These are phyloP conservation scores for Pleurotus platypus DNA, from an alignment of 768 basidiomycete species.

Conservation along the genomic window DNA sequence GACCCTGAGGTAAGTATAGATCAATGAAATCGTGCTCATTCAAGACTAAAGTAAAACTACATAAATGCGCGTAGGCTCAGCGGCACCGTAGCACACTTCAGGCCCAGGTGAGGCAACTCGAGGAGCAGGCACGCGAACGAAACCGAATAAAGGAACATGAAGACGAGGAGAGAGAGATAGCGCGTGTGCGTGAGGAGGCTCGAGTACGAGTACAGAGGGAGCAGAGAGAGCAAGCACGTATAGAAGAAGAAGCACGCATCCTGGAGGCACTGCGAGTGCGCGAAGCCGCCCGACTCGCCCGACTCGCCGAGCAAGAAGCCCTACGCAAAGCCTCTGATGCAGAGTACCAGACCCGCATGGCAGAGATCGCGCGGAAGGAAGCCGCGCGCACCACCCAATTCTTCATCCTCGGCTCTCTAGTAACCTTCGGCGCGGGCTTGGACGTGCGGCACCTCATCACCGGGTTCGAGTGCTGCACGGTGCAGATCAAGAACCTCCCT, in stretches of 20 bases:
- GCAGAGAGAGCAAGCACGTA: background rate
- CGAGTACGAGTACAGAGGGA: too few relatives aligned
- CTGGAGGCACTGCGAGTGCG: too few relatives aligned
- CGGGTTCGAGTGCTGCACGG: constrained; percentile 49
- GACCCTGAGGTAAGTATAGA: constrained; percentile 8
- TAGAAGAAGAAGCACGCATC: background rate
- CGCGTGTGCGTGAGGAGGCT: too few relatives aligned
- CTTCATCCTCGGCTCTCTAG: constrained; percentile 42
- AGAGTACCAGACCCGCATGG: constrained; percentile 14
- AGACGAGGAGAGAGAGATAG: too few relatives aligned
- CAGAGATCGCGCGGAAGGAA: constrained; percentile 27
- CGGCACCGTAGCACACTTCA: too few relatives aligned
- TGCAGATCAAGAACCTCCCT: constrained; percentile 45
- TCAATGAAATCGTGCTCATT: too few relatives aligned
- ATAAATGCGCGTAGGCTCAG: too few relatives aligned
- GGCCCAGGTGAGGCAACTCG: too few relatives aligned
- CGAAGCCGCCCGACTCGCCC: constrained; percentile 3
- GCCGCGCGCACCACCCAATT: constrained; percentile 38
- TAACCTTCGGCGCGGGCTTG: constrained; percentile 49
- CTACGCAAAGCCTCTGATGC: constrained; percentile 15
- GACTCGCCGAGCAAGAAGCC: constrained; percentile 16
- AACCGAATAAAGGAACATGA: too few relatives aligned
- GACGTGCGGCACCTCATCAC: constrained; percentile 39
- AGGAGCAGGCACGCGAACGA: too few relatives aligned
- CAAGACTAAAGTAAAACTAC: too few relatives aligned